Evolutionary conservation across 805 yeast species (phyloP), one percentile per base, ranked within the genome.

Genomic region (Schizosaccharomyces osmophilus): DNA sequence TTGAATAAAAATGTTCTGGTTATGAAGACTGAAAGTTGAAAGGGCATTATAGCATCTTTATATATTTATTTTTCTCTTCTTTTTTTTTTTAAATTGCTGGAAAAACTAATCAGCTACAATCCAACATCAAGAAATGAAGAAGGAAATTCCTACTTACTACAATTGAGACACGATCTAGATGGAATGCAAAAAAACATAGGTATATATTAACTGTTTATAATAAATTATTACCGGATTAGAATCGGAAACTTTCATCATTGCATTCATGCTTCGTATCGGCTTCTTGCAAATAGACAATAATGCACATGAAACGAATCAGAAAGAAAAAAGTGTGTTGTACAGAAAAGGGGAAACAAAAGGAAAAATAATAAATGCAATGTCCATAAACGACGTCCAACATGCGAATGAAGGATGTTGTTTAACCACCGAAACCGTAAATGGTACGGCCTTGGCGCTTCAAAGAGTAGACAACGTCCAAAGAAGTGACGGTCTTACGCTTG

Each of bases 401-500:
- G 24, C 22, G 13, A 45, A 45, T 19, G 22, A 45, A 24, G 22
- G 5, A 24, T 31, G 11, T 48, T 24, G 57, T 69, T 82, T 84
- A 90, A 84, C 95, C 96, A 82, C 97, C 97, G 85, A 90, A 93
- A 89, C 97, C 97, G 77, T 90, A 90, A 77, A 93, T 84, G 79
- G 97, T 93, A 81, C 97, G 86, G 74, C 98, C 98, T 82, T 93
- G 97, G 84, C 97, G 88, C 93, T 90, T 90, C 79, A 90, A 85
- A 72, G 97, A 97, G 77, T 90, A 90, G 72, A 90, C 97, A 70
- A 90, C 97, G 75, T 90, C 98, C 73, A 90, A 82, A 66, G 98
- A 89, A 69, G 98, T 90, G 71, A 90, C 97, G 68, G 98, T 93
- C 88, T 90, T 90, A 85, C 98, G 88, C 93, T 90, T 93, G 72